These are phyloP conservation scores for Amanita polypyramis DNA, from an alignment of 768 basidiomycete genomes.

Conservation along the genomic window DNA sequence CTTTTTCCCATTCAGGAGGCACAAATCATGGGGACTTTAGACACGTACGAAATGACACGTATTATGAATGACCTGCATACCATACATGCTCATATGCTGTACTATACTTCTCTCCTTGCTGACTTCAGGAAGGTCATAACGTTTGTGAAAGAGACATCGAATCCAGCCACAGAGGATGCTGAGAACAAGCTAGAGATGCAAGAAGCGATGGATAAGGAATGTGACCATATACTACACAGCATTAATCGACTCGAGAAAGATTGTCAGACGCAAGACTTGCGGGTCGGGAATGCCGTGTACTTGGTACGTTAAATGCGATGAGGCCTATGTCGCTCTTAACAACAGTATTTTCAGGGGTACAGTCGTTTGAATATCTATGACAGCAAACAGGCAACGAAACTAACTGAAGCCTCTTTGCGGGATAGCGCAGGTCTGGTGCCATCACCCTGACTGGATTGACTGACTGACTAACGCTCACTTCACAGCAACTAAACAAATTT, in stretches of 20 bases:
- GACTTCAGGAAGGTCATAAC: constrained; percentile 42
- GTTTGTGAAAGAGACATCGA: constrained; percentile 38
- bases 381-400: constrained; percentile 27
- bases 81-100: constrained; percentile 49
- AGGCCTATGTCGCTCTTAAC: not conserved
- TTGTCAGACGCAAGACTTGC: constrained; percentile 29
- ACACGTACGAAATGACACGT: constrained; percentile 21
- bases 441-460: not conserved
- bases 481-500: constrained; percentile 41
- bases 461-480: not conserved
- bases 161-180: constrained; percentile 34
- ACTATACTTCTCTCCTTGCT: constrained; percentile 43
- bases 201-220: constrained; percentile 29
- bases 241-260: constrained; percentile 36
- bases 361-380: constrained; percentile 37
- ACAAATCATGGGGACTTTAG: constrained; percentile 22
- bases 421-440: constrained; percentile 18
- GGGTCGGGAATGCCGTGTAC: constrained; percentile 41
- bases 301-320: constrained; percentile 18
- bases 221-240: constrained; percentile 34
- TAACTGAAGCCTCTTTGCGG: constrained; percentile 28
- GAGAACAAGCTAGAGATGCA: not conserved
- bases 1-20: constrained; percentile 30
- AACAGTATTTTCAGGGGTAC: constrained; percentile 23
- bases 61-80: constrained; percentile 45